A percentile compares a stretch with the other conserved stretches of the same genome.
Evolutionary conservation across 495 filamentous ascomycete species (phyloP).

Genomic region (Neurospora africana): DNA sequence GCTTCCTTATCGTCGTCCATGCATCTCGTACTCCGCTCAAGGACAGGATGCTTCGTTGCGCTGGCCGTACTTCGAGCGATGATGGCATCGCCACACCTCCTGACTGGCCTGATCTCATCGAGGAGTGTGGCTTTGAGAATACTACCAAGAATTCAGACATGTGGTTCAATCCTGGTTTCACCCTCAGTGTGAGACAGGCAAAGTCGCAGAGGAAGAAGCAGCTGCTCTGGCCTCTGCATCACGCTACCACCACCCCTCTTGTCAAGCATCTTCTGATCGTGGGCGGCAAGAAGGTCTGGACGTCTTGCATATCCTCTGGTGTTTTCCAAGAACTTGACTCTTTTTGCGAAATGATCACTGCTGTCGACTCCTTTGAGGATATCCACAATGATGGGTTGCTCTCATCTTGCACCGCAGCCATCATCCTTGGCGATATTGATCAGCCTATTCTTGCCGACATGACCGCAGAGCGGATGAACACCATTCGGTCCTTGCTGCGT

Average conservation of each 20-base stretch:
- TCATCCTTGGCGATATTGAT: slow-evolving; percentile 30
- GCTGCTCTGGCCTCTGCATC: slow-evolving; percentile 5
- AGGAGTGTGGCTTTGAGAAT: slow-evolving; percentile 23
- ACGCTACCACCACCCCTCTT: not conserved
- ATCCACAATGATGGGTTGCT: not conserved
- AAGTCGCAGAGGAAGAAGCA: slow-evolving; percentile 10
- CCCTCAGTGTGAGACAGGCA: slow-evolving; percentile 28
- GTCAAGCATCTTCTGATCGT: slow-evolving; percentile 24
- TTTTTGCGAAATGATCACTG: slow-evolving; percentile 12
- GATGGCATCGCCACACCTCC: slow-evolving; percentile 11
- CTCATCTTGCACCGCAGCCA: slow-evolving; percentile 13
- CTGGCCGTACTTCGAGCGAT: not conserved
- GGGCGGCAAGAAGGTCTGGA: slow-evolving; percentile 13
- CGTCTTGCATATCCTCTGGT: slow-evolving; percentile 6
- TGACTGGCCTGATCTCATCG: slow-evolving; percentile 25
- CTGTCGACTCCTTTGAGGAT: slow-evolving; percentile 4
- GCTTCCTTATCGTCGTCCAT: slow-evolving; percentile 31
- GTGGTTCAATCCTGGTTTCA: slow-evolving; percentile 19
- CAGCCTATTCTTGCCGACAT: slow-evolving; percentile 25
- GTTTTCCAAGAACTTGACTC: slow-evolving; percentile 11
- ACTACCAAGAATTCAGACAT: slow-evolving; percentile 17
- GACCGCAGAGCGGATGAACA: slow-evolving; percentile 21
- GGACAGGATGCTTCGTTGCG: slow-evolving; percentile 11
- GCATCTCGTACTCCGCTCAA: slow-evolving; percentile 8
- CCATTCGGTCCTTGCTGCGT: slow-evolving; percentile 22